Conservation (phyloP, 805 yeast species). For the Candida gorgasii region DNA sequence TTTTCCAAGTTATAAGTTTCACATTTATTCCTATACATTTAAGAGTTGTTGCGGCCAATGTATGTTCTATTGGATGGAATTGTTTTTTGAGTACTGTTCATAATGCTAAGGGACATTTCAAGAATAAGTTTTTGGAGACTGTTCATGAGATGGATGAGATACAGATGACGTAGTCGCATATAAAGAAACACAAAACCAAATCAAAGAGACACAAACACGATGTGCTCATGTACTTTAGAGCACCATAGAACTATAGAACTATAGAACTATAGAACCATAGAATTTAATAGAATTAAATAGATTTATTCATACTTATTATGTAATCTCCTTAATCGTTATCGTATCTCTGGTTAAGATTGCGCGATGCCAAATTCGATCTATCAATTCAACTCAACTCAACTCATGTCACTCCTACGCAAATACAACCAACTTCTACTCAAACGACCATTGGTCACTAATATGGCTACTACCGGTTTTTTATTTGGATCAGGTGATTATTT, state of each 20-base stretch:
- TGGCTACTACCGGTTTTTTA: conserved; percentile 49
- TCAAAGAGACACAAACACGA: too few relatives aligned
- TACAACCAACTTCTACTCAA: conserved; percentile 26
- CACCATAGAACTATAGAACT: too few relatives aligned
- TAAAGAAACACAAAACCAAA: too few relatives aligned
- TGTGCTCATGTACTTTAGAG: too few relatives aligned
- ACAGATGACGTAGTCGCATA: neutral
- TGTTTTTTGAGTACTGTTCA: conserved; percentile 49
- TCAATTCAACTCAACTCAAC: neutral
- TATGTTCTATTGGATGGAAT: conserved; percentile 46
- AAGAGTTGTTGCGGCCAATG: conserved; percentile 36
- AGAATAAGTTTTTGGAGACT: conserved; percentile 37
- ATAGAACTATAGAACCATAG: too few relatives aligned
- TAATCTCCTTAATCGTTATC: too few relatives aligned
- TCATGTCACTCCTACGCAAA: conserved; percentile 6
- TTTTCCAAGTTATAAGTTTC: conserved; percentile 38
- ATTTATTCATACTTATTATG: too few relatives aligned
- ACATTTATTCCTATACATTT: conserved; percentile 41
- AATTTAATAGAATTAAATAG: too few relatives aligned
- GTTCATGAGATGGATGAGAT: conserved; percentile 38
- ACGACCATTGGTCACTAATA: conserved; percentile 47
- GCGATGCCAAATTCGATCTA: too few relatives aligned
- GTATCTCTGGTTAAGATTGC: conserved; percentile 1
- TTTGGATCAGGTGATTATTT: conserved; percentile 76
- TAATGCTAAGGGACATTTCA: conserved; percentile 43